Conservation (phyloP, 106 monocot species). For the Cymbidium sinense region DNA sequence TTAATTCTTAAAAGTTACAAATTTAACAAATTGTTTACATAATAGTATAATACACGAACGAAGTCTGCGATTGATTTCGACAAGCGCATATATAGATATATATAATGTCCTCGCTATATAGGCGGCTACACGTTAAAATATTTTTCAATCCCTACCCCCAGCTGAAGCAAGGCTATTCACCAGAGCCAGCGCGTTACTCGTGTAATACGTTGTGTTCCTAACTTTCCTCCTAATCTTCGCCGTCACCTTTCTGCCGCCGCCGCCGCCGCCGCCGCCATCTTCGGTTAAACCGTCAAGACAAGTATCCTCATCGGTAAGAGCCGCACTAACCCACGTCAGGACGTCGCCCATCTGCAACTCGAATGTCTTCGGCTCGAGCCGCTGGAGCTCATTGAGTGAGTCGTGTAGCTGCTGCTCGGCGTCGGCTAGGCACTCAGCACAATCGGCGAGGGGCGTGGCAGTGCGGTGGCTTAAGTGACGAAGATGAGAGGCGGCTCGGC, state of each 20-base stretch:
- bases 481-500: not conserved
- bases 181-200: slow-evolving; percentile 18
- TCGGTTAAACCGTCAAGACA: slow-evolving; percentile 10
- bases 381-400: slow-evolving; percentile 6
- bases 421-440: slow-evolving; percentile 15
- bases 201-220: slow-evolving; percentile 12
- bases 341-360: slow-evolving; percentile 13
- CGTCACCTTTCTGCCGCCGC: not conserved
- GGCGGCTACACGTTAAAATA: not conserved
- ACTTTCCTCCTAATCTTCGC: not conserved
- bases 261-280: not conserved
- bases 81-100: no score
- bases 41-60: no score
- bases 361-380: slow-evolving; percentile 2
- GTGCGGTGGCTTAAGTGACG: not conserved
- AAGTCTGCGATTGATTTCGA: no score
- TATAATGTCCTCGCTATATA: not conserved
- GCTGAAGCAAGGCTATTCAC: slow-evolving; percentile 10
- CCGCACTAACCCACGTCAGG: slow-evolving; percentile 25
- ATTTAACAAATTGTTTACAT: no score
- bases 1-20: no score
- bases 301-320: slow-evolving; percentile 19
- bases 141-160: not conserved
- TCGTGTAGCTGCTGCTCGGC: slow-evolving; percentile 7
- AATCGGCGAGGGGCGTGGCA: slow-evolving; percentile 7